Evolutionary conservation across 805 yeast genomes (phyloP), one percentile per base, ranked within the genome.

Genomic region (Trichomonascus vanleenenianus): DNA sequence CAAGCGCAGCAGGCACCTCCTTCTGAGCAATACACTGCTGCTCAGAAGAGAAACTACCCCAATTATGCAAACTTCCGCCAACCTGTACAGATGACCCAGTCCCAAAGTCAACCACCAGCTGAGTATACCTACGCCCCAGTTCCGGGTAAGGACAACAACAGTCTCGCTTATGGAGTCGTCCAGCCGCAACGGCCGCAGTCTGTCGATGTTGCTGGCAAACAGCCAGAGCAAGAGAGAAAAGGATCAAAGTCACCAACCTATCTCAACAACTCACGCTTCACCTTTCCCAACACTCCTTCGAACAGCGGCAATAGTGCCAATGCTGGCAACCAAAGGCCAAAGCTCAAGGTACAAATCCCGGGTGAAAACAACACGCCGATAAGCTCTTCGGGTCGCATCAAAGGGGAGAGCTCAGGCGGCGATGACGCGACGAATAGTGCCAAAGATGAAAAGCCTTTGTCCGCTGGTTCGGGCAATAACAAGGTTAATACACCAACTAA

Each of bases 291-390:
- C 51, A 54, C 20, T 48, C 55, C 10, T 48, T 51, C 15, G 54
- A 51, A 31, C n/a, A 31, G 15, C 15, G 12, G 27, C n/a, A n/a
- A n/a, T 31, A 31, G 12, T 31, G 3, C 22, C 11, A 38, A 14
- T 31, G 47, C 47, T 30, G 40, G 40, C 25, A 22, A 15, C 18
- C 30, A 51, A 45, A 53, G 68, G 36, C 71, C 71, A 4, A 64
- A 64, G 42, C 57, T 66, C 10, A 66, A 62, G 48, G 67, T 66
- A 9, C 63, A 61, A 38, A 66, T 66, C 34, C 70, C 70, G n/a
- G 55, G 54, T 25, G 54, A 55, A 20, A 46, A 51, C 15, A 53
- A 50, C 22, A 40, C 49, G 45, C 54, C 42, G 44, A 55, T 43
- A 40, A 46, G 43, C 36, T 38, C 53, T 2, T 41, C 48, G 20